Base-by-base conservation (phyloP, 495 filamentous ascomycete genomes). In the Cercophora samala region DNA sequence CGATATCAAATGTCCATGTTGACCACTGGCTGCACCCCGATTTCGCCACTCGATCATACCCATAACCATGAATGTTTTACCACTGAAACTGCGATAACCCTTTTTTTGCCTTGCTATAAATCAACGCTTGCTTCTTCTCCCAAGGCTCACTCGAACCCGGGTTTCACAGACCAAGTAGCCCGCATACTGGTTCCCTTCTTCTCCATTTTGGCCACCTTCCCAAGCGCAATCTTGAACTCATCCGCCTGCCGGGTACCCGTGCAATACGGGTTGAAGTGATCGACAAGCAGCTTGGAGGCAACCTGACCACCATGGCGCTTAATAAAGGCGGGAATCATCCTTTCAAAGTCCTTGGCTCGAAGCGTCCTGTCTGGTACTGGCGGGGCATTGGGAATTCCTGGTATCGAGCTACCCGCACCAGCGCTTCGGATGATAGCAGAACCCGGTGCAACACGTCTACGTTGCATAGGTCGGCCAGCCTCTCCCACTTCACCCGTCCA, bases 401-500 rank as follows among this genome's bases (percentile, higher is more conserved):
- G 55, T 67, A 76, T 69, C 62, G 78, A 75, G 1, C 19, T 6
- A 25, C 19, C 5, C 11, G 86, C 81, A n/a, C 92, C 80, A 29
- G 86, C 85, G 17, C 85, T 82, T 3, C 92, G 70, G 3, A 92
- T 80, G 59, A 80, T 80, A 3, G 84, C 80, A 6, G 88, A 89
- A 5, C 85, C 69, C 8, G 82, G 55, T 56, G 21, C 19, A 21
- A 55, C 21, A 22, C 71, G 75, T 0, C 79, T 77, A 23, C 80
- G 76, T 26, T 78, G 79, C 13, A 60, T 58, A 2, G 84, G 84
- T 4, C 81, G 75, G 23, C 94, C 94, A 3, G 87, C 89, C 37
- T 87, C 81, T 8, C 95, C 95, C 55, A 89, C 85, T 64, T 87
- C 82, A 11, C 95, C 95, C 0, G 95, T 99, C 95, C 95, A 99